Evolutionary conservation across 2,329 filamentous ascomycete species (phyloP), one percentile per base, ranked within the genome.

Genomic region (Colletotrichum musicola): DNA sequence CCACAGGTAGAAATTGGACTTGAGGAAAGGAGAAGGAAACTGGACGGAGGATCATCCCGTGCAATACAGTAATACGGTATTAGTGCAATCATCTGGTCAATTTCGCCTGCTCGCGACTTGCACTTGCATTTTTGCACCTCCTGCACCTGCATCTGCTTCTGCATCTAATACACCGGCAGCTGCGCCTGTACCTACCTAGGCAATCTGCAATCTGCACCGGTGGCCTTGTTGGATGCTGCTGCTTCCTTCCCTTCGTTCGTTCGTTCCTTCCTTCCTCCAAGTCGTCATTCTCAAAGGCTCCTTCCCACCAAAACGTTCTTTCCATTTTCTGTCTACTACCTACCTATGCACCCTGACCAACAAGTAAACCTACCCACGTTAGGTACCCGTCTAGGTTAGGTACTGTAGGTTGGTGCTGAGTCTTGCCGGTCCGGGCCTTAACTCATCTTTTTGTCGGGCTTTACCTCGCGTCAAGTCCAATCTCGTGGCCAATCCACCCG

Each of bases 401-500:
- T 35, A 35, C 30, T 35, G 30, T 35, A 35, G 6, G 30, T 35
- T 35, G 30, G 30, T 35, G 30, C 30, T 35, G 30, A 35, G 30
- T 9, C 30, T 7, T 35, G 22, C 30, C 30, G 7, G 7, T 35
- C 30, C 30, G 30, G 30, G 30, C 42, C n/a, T 54, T 47, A 38
- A 16, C 30, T 22, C 16, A 27, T 50, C 27, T 51, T 60, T 53
- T 18, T 64, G 30, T 35, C 30, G 30, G 30, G 35, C 30, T 60
- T 49, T 35, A 22, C 27, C 20, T 58, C 27, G 27, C 44, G 25
- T 51, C 25, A 14, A 25, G 14, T 54, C 27, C 25, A 35, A 35
- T 49, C 51, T 64, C 44, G 61, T 64, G 18, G 60, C 47, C 55
- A 64, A 68, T 55, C 27, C 54, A 22, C 30, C 61, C 64, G 53